A percentile compares a stretch with the other conserved stretches of the same genome.
phyloP scores from a whole-genome alignment of 306 rosid species.

The barrel medic (Medicago truncatula) region DNA sequence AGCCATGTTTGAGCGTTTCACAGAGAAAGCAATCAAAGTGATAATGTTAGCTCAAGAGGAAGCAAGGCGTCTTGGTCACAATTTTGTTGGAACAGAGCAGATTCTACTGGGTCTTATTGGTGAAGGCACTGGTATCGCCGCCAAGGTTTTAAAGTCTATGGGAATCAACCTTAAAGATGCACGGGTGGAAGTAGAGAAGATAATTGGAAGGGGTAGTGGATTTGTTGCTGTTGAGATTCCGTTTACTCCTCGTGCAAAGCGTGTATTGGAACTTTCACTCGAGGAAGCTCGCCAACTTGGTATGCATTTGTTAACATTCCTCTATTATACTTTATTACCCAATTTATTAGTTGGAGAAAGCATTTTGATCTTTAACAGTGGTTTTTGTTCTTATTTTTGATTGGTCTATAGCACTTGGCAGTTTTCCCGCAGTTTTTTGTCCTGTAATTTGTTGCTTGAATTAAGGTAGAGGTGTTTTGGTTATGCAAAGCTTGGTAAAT shows the following conservation, averaged over 20 bases:
- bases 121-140: slow-evolving; percentile 98
- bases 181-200: slow-evolving; percentile 98
- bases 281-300: slow-evolving; percentile 99
- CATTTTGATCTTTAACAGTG: not conserved
- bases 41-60: slow-evolving; percentile 99
- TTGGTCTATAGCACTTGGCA: not conserved
- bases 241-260: slow-evolving; percentile 98
- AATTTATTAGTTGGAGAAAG: slow-evolving; percentile 2
- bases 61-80: slow-evolving; percentile 98
- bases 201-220: slow-evolving; percentile 99
- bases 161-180: slow-evolving; percentile 98
- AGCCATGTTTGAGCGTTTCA: slow-evolving; percentile 99
- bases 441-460: slow-evolving; percentile 2
- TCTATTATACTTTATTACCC: not conserved
- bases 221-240: slow-evolving; percentile 99
- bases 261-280: slow-evolving; percentile 93
- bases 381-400: not conserved
- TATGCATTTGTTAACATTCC: slow-evolving; percentile 36
- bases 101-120: slow-evolving; percentile 98
- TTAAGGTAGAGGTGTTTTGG: slow-evolving; percentile 27
- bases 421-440: slow-evolving; percentile 3
- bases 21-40: slow-evolving; percentile 95
- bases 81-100: slow-evolving; percentile 98
- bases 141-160: slow-evolving; percentile 96
- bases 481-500: not conserved